Percentiles rank a stretch among this genome's conserved stretches.
Conservation (phyloP, 2,329 filamentous ascomycete genomes). For the Apiospora phragmitis region DNA sequence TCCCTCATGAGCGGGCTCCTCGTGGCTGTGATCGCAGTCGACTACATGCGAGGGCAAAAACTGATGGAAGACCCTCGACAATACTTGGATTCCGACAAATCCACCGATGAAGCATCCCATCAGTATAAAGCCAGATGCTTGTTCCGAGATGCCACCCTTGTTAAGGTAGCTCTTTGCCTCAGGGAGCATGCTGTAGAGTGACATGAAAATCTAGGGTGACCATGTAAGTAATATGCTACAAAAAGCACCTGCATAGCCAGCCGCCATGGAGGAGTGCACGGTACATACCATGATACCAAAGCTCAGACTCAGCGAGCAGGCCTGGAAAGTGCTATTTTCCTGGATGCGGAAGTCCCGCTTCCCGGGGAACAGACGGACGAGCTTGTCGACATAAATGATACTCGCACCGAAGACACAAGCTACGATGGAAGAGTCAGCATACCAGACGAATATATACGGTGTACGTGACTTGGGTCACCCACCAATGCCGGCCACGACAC, state of each 20-base stretch:
- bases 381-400: constrained; percentile 82
- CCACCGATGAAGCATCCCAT: constrained; percentile 71
- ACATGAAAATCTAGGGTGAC: constrained; percentile 74
- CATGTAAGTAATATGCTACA: not conserved
- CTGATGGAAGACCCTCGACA: constrained; percentile 72
- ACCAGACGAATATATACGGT: constrained; percentile 11
- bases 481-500: constrained; percentile 75
- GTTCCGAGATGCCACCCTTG: constrained; percentile 65
- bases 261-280: not conserved
- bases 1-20: constrained; percentile 45
- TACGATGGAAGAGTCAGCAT: constrained; percentile 19
- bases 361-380: constrained; percentile 72
- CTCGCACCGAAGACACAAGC: constrained; percentile 74
- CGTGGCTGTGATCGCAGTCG: constrained; percentile 75
- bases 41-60: constrained; percentile 78
- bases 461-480: constrained; percentile 30
- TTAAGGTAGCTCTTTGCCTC: constrained; percentile 78
- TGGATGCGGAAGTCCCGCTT: constrained; percentile 81
- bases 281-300: constrained; percentile 91
- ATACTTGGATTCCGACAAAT: constrained; percentile 72
- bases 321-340: constrained; percentile 85
- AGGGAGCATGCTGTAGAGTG: constrained; percentile 90
- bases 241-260: not conserved
- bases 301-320: constrained; percentile 84
- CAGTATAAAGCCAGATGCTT: constrained; percentile 66